Evolutionary conservation across 306 rosid genomes (phyloP).

Genomic region (Vigna unguiculata): DNA sequence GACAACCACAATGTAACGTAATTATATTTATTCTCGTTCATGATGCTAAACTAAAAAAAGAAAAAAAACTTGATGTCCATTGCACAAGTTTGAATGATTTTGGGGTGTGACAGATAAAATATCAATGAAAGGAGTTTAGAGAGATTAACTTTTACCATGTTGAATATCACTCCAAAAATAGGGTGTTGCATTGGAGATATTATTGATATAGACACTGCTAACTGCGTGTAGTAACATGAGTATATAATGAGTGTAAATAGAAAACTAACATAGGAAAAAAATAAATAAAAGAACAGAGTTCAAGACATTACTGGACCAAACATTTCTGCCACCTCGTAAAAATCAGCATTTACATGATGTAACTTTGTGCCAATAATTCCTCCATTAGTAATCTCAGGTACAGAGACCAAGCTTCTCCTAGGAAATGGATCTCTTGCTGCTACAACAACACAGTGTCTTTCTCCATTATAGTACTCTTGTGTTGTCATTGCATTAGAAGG

Average conservation of each 20-base stretch:
- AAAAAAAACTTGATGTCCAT: too few relatives aligned
- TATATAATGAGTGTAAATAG: conserved; percentile 3
- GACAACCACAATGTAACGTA: too few relatives aligned
- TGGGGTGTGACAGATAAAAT: too few relatives aligned
- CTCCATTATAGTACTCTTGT: conserved; percentile 28
- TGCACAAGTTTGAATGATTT: too few relatives aligned
- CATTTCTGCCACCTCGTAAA: conserved; percentile 2
- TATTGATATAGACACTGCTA: conserved; percentile 27
- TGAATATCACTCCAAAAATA: conserved; percentile 21
- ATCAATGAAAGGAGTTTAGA: background rate
- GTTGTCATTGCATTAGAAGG: background rate
- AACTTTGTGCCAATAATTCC: background rate
- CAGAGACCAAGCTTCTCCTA: background rate
- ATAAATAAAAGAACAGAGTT: background rate
- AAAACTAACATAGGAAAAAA: background rate
- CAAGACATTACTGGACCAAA: conserved; percentile 23
- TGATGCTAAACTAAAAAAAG: background rate
- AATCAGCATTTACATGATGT: background rate
- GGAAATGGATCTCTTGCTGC: conserved; percentile 22
- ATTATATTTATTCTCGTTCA: background rate
- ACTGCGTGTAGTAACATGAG: conserved; percentile 24
- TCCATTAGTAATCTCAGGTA: conserved; percentile 31
- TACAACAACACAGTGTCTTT: conserved; percentile 45
- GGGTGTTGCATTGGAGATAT: conserved; percentile 36
- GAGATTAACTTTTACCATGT: conserved; percentile 21